Evolutionary conservation across 768 basidiomycete genomes (phyloP).

Genomic region (Fibroporia radiculosa): DNA sequence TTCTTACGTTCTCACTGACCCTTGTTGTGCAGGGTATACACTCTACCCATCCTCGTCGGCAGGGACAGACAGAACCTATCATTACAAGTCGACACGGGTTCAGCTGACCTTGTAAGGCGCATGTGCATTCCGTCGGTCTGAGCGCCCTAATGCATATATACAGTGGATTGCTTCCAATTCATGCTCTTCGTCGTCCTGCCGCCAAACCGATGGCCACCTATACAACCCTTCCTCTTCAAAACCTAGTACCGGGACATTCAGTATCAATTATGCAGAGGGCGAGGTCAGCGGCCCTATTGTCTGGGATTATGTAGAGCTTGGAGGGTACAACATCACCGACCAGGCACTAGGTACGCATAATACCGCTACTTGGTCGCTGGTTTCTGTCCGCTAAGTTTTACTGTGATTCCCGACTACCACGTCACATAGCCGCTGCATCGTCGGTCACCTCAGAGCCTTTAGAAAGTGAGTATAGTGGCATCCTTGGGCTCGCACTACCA

Average conservation of each 20-base stretch:
- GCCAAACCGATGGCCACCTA: constrained; percentile 33
- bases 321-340: constrained; percentile 51
- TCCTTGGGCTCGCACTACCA: constrained; percentile 73
- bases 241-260: constrained; percentile 35
- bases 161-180: constrained; percentile 72
- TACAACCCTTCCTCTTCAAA: constrained; percentile 50
- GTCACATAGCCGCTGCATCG: constrained; percentile 48
- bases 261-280: constrained; percentile 55
- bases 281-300: constrained; percentile 53
- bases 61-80: constrained; percentile 38
- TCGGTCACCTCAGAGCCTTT: constrained; percentile 51
- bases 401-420: background rate
- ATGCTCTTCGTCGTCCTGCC: constrained; percentile 50
- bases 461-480: constrained; percentile 47
- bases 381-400: background rate
- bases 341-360: constrained; percentile 60
- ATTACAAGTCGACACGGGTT: constrained; percentile 75
- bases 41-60: constrained; percentile 52
- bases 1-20: background rate
- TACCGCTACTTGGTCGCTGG: background rate
- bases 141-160: background rate
- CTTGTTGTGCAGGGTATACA: constrained; percentile 48
- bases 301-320: constrained; percentile 59
- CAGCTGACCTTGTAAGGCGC: constrained; percentile 63
- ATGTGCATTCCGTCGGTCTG: background rate